Conservation (phyloP, 129 eudicot species). For the Deinandra increscens region DNA sequence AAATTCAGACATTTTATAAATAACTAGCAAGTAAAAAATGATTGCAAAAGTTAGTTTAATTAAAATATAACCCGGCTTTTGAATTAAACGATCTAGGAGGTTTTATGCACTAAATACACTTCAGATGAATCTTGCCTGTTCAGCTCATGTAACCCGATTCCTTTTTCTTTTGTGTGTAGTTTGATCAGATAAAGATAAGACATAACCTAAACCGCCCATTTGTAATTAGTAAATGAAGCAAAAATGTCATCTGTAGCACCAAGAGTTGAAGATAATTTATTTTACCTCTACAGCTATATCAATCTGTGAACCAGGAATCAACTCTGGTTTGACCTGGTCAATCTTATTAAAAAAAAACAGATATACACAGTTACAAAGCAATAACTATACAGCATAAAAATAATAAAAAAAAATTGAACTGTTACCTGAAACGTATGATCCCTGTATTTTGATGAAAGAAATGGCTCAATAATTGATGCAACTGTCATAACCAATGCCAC, state of each 20-base stretch:
- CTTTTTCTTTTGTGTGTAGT: not conserved
- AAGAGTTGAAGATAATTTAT: not conserved
- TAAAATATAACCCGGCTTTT: not conserved
- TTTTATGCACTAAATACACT: not conserved
- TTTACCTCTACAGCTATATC: conserved; percentile 82
- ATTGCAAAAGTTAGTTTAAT: not conserved
- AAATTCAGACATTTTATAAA: not conserved
- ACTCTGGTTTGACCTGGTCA: conserved; percentile 57
- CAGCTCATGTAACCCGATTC: not conserved
- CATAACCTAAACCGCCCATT: not conserved
- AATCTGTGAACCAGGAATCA: conserved; percentile 69
- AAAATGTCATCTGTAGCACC: not conserved
- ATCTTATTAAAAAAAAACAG: conserved; percentile 19
- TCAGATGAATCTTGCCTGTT: not conserved
- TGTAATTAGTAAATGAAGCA: not conserved
- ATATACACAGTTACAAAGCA: conserved; percentile 14
- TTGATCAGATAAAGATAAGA: not conserved
- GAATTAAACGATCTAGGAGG: not conserved
- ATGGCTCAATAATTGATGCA: conserved; percentile 93
- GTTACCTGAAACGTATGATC: conserved; percentile 50
- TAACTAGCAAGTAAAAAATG: not conserved
- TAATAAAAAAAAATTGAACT: not conserved
- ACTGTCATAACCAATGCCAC: conserved; percentile 65
- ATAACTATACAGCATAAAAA: not conserved
- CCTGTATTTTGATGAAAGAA: conserved; percentile 47